A percentile compares a stretch with the other conserved stretches of the same genome.
Evolutionary conservation across 1,284 basidiomycete genomes (phyloP).

Genomic region (Fomes fomentarius): DNA sequence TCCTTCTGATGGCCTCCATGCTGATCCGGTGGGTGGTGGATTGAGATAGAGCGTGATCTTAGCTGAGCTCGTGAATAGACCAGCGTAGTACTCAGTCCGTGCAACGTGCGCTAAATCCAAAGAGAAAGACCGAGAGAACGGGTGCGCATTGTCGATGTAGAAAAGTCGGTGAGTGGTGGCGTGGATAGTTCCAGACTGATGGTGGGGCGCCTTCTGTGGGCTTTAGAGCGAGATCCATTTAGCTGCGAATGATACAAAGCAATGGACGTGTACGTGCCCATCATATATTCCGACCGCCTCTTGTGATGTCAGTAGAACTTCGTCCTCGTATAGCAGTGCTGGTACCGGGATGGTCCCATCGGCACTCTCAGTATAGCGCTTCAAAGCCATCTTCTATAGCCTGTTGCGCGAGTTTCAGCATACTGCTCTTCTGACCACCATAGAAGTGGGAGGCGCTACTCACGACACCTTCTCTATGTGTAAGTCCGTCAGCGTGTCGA

Average conservation of each 20-base stretch:
- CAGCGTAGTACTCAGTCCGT: slow-evolving; percentile 90
- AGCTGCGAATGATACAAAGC: background rate
- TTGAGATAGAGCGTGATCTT: slow-evolving; percentile 85
- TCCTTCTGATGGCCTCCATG: background rate
- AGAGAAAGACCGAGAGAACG: slow-evolving; percentile 55
- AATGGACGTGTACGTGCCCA: slow-evolving; percentile 57
- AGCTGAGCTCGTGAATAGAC: slow-evolving; percentile 88
- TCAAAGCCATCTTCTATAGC: slow-evolving; percentile 36
- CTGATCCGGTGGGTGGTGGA: slow-evolving; percentile 25
- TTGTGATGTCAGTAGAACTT: slow-evolving; percentile 74
- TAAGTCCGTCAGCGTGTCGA: background rate
- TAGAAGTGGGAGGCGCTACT: too few species aligned
- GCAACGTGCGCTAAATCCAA: slow-evolving; percentile 69
- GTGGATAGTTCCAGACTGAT: slow-evolving; percentile 75
- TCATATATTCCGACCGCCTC: slow-evolving; percentile 88
- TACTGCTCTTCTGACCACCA: too few species aligned
- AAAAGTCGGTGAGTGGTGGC: slow-evolving; percentile 87
- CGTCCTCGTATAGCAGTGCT: slow-evolving; percentile 78
- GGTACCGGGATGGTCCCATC: slow-evolving; percentile 77
- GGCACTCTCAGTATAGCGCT: slow-evolving; percentile 53
- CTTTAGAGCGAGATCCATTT: slow-evolving; percentile 43
- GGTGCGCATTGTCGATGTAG: slow-evolving; percentile 69
- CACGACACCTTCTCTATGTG: too few species aligned
- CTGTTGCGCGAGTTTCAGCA: background rate
- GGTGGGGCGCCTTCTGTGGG: slow-evolving; percentile 75